A percentile compares a stretch with the other conserved stretches of the same genome.
phyloP scores from a whole-genome alignment of 2,329 filamentous ascomycete species.

The Phialophora expanda region DNA sequence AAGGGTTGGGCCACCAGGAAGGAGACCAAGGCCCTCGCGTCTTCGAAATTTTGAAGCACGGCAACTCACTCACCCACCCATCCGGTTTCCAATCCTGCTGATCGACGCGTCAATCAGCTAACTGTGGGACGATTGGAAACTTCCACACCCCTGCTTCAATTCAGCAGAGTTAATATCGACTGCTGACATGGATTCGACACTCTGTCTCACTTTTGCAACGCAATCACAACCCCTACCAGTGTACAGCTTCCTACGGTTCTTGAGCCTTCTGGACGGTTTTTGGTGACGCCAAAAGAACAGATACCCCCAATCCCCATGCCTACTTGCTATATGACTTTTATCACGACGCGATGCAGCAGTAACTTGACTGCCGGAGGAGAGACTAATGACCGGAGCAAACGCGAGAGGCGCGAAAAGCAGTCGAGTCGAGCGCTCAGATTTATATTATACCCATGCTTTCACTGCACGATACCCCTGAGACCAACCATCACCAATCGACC shows the following conservation, averaged over 20 bases:
- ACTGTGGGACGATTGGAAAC: background rate
- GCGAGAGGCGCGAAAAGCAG: background rate
- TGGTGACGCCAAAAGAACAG: background rate
- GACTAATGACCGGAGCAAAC: background rate
- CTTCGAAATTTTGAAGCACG: background rate
- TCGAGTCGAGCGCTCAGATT: background rate
- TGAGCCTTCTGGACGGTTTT: constrained; percentile 12
- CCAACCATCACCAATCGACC: background rate
- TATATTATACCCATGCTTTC: constrained; percentile 3
- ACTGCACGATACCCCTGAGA: constrained; percentile 4
- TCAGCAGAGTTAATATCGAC: background rate
- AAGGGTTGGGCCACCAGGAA: constrained; percentile 80
- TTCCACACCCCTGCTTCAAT: background rate
- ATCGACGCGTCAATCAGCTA: background rate
- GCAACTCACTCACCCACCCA: background rate
- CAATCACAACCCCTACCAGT: background rate
- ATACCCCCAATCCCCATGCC: constrained; percentile 2
- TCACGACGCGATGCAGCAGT: background rate
- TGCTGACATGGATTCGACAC: background rate
- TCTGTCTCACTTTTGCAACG: too few relatives aligned
- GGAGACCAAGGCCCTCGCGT: constrained; percentile 39
- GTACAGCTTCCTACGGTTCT: constrained; percentile 1
- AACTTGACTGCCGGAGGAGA: background rate
- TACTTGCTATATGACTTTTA: background rate
- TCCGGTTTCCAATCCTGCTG: background rate